Percentiles rank a stretch among this genome's conserved stretches.
phyloP scores from a whole-genome alignment of 2,329 filamentous ascomycete species.

The Cladosporium cucumerinum region DNA sequence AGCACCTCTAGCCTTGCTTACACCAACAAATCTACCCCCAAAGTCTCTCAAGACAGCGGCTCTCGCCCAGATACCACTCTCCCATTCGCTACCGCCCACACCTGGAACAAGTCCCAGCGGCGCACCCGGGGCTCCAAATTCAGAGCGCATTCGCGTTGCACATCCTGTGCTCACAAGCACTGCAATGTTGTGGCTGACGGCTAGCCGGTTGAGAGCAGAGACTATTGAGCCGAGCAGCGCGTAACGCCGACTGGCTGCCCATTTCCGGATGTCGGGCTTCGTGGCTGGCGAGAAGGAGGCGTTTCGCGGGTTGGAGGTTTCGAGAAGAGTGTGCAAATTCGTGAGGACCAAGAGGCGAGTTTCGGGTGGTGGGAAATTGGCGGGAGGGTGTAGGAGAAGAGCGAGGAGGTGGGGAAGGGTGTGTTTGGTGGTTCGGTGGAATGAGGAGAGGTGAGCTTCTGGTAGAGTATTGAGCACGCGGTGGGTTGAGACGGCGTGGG shows the following conservation, averaged over 20 bases:
- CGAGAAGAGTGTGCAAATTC: constrained; percentile 71
- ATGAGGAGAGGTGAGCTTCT: constrained; percentile 22
- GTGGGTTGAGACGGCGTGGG: constrained; percentile 1
- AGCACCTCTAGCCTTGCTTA: constrained; percentile 44
- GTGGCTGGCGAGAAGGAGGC: constrained; percentile 31
- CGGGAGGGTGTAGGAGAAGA: constrained; percentile 65
- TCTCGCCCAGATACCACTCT: constrained; percentile 69
- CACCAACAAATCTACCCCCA: constrained; percentile 41
- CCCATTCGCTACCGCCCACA: constrained; percentile 75
- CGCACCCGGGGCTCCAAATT: constrained; percentile 31
- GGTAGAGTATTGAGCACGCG: background rate
- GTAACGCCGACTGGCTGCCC: constrained; percentile 50
- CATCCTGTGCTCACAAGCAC: constrained; percentile 76
- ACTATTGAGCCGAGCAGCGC: constrained; percentile 66
- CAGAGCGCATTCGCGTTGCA: constrained; percentile 68
- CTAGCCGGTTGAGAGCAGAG: constrained; percentile 63
- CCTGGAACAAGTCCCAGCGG: constrained; percentile 63
- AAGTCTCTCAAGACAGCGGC: constrained; percentile 77
- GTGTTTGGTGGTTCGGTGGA: constrained; percentile 62
- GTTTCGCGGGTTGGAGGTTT: constrained; percentile 33
- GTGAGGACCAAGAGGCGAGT: constrained; percentile 74
- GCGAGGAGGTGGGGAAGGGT: constrained; percentile 66
- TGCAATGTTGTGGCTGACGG: constrained; percentile 68
- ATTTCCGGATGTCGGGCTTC: constrained; percentile 46
- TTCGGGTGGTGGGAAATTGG: constrained; percentile 55